A percentile compares a stretch with the other conserved stretches of the same genome.
Conservation (phyloP, 2,329 filamentous ascomycete species). For the Botrytis hyacinthi region DNA sequence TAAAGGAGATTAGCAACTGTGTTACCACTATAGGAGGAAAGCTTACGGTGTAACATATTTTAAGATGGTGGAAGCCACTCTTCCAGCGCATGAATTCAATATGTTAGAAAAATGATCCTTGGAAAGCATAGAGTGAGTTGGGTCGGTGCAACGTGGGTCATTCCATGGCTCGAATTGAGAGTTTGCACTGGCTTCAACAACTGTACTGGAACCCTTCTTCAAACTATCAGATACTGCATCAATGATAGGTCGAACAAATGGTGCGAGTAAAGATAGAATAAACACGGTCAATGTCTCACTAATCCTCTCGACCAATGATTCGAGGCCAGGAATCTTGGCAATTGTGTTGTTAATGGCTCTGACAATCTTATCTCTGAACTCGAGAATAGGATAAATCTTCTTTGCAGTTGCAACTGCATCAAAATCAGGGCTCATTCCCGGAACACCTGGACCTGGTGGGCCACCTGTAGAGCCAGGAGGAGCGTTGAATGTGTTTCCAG, state of each 20-base stretch:
- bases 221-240: conserved; percentile 78
- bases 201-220: conserved; percentile 77
- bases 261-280: conserved; percentile 83
- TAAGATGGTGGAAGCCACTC: conserved; percentile 70
- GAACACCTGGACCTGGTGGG: conserved; percentile 54
- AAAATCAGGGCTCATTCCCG: conserved; percentile 72
- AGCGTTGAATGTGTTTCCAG: conserved; percentile 29
- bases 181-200: conserved; percentile 63
- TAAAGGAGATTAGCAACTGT: conserved; percentile 33
- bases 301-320: conserved; percentile 85
- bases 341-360: conserved; percentile 80
- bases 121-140: conserved; percentile 78
- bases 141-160: conserved; percentile 70
- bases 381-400: conserved; percentile 91
- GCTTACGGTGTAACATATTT: conserved; percentile 83
- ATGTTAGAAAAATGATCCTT: conserved; percentile 84
- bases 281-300: conserved; percentile 91
- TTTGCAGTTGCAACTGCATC: conserved; percentile 73
- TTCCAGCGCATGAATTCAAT: conserved; percentile 73
- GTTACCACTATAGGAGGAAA: neutral
- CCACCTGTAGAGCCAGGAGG: conserved; percentile 41
- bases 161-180: conserved; percentile 80
- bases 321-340: conserved; percentile 85
- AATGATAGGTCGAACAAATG: conserved; percentile 90
- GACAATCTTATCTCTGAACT: conserved; percentile 92